Conservation (phyloP, 140 eudicot genomes). For the Erigeron philadelphicus region DNA sequence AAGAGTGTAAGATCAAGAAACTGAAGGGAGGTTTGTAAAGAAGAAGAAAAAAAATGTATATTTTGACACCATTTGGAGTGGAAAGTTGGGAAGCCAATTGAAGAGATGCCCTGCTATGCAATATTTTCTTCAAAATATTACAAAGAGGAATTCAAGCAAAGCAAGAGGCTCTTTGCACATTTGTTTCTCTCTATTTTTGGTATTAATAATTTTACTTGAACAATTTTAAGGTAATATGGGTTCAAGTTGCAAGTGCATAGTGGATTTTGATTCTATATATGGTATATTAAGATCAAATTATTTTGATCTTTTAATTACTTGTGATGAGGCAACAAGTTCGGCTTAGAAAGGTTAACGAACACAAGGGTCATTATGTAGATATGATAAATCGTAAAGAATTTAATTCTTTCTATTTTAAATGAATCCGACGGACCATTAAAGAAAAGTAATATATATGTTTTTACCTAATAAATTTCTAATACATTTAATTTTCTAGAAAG, state of each 20-base stretch:
- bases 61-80: constrained; percentile 31
- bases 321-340: background rate
- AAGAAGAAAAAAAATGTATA: constrained; percentile 23
- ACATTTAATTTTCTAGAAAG: no score
- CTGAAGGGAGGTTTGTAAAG: constrained; percentile 29
- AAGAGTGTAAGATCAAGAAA: constrained; percentile 21
- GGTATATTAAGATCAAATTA: background rate
- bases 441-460: no score
- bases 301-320: background rate
- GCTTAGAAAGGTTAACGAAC: no score
- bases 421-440: no score
- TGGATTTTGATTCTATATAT: constrained; percentile 18
- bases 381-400: no score
- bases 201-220: constrained; percentile 29
- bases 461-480: no score
- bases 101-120: constrained; percentile 50
- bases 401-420: no score
- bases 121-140: constrained; percentile 31
- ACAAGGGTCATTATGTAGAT: no score
- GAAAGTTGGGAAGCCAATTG: constrained; percentile 25
- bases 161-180: constrained; percentile 41
- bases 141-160: constrained; percentile 39
- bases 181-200: constrained; percentile 31
- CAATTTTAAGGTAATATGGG: constrained; percentile 19
- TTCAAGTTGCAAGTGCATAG: constrained; percentile 32